Base-by-base conservation (phyloP, 805 yeast species). In the Sugiyamaella boreocaroliniensis region DNA sequence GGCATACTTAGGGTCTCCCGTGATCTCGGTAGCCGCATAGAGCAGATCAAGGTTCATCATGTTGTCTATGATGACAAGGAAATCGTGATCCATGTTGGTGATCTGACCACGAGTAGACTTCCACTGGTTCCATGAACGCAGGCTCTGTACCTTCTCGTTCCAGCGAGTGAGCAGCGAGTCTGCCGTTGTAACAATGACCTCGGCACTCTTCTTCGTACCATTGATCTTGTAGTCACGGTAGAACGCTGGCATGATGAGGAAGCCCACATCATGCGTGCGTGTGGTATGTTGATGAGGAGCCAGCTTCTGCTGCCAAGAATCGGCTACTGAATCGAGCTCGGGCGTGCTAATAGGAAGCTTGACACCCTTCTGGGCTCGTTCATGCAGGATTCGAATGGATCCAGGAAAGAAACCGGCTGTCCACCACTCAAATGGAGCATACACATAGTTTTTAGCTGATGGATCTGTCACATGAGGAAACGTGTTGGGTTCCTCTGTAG, bases 231-330 rank as follows among this genome's bases (percentile, higher is more conserved):
- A 59, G 43, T 61, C 65, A 43, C 68, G 58, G 43, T 52, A 43
- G 37, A 60, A 58, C 1, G 68, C 50, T 9, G 68, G 67, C 51
- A 54, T 52, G 2, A 64, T 57, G 44, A 64, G 55, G 48, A 65
- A 64, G 9, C 67, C 67, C 20, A 65, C 48, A 51, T 65, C 69
- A 45, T 65, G 69, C 19, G 64, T 64, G 45, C 58, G 61, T 11
- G 64, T 62, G 19, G 45, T 47, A 15, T 18, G 22, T 16, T 45
- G 45, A 12, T 47, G 45, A 43, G 20, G 43, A 19, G 19, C 32
- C 10, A 51, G 32, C 14, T 43, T 43, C 12, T 34, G 34, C 32
- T 22, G 19, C 52, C 52, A 49, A 14, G 40, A 16, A 14, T 16
- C 8, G 18, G 47, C 46, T 8, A 37, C 11, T 6, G 16, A 6